These are phyloP conservation scores for Rhinocladiella similis DNA, from an alignment of 2,329 filamentous ascomycete species.

Conservation along the genomic window DNA sequence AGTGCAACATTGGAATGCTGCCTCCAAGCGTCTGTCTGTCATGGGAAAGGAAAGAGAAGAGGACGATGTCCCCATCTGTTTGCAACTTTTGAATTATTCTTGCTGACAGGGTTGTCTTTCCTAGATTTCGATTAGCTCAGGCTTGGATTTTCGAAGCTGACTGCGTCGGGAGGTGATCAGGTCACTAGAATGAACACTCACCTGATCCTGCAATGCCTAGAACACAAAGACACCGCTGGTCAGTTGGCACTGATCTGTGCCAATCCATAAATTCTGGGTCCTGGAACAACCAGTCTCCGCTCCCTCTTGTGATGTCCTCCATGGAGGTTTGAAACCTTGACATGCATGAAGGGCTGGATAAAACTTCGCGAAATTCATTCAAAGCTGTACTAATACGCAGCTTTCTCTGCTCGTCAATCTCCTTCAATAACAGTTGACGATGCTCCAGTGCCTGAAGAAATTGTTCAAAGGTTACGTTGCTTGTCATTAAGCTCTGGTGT, in stretches of 20 bases:
- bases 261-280: constrained; percentile 12
- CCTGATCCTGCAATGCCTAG: constrained; percentile 31
- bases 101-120: constrained; percentile 19
- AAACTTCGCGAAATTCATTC: too few species aligned
- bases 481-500: constrained; percentile 19
- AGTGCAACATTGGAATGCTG: constrained; percentile 27
- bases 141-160: too few species aligned
- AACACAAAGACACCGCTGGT: constrained; percentile 20
- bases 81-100: neutral
- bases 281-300: constrained; percentile 20
- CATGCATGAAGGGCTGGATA: too few species aligned
- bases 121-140: neutral
- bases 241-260: neutral
- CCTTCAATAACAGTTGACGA: neutral
- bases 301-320: constrained; percentile 4
- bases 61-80: neutral
- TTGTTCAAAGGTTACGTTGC: constrained; percentile 21
- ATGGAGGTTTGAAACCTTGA: neutral
- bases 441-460: constrained; percentile 23
- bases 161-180: too few species aligned
- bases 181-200: neutral
- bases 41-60: neutral
- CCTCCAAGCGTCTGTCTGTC: constrained; percentile 9
- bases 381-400: neutral
- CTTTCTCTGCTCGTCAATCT: constrained; percentile 1